These are phyloP conservation scores for Picea engelmannii DNA, from an alignment of 83 land plant genomes.

Conservation along the genomic window DNA sequence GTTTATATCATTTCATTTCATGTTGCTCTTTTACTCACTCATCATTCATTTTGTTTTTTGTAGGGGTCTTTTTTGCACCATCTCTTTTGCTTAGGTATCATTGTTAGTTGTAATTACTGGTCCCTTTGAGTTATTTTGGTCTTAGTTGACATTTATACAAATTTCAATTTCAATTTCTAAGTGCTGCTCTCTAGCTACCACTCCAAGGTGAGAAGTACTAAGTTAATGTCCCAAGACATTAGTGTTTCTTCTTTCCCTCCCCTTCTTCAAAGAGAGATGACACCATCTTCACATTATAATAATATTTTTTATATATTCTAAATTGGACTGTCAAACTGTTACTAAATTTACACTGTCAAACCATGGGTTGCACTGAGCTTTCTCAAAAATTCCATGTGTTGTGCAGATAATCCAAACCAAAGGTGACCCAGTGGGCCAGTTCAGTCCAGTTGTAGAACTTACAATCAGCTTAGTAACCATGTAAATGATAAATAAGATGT, in stretches of 20 bases:
- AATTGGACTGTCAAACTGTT: no score
- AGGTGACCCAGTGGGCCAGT: not conserved
- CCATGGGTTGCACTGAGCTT: not conserved
- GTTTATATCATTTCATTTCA: no score
- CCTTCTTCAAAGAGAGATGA: not conserved
- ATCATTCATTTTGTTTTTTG: no score
- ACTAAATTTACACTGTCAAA: no score
- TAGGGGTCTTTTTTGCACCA: no score
- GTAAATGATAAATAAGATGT: not conserved
- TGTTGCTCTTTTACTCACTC: no score
- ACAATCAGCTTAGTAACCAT: not conserved
- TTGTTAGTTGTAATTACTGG: no score
- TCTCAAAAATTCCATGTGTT: not conserved
- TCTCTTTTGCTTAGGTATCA: no score
- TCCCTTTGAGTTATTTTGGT: no score
- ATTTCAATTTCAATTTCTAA: no score
- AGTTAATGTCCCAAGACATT: not conserved
- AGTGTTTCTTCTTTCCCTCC: not conserved
- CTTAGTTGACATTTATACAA: no score
- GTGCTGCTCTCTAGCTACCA: no score
- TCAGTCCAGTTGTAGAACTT: not conserved
- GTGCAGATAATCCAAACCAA: not conserved
- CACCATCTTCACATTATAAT: not conserved
- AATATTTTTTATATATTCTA: not conserved
- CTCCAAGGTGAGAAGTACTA: not conserved